Evolutionary conservation across 2,329 filamentous ascomycete species (phyloP).

Genomic region (Mycogone perniciosa): DNA sequence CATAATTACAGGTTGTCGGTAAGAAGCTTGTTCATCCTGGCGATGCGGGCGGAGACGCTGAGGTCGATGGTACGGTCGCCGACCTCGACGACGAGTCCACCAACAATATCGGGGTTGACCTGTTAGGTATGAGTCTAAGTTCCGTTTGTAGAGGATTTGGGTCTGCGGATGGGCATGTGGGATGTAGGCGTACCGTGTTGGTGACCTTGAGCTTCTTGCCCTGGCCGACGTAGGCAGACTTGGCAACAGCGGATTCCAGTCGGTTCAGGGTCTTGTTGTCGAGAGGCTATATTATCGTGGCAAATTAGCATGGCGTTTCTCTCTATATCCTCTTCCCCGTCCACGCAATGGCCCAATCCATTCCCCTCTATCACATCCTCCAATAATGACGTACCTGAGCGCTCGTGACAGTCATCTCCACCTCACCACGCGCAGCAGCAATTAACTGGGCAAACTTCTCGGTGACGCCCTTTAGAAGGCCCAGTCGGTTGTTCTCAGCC

Average conservation of each 20-base stretch:
- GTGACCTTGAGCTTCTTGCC: constrained; percentile 98
- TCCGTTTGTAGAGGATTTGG: not conserved
- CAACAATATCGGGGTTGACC: constrained; percentile 92
- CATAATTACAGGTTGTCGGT: constrained; percentile 76
- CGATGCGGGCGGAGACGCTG: constrained; percentile 87
- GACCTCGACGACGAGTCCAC: constrained; percentile 91
- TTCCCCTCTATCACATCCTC: not conserved
- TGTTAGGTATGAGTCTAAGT: constrained; percentile 26
- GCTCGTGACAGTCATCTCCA: constrained; percentile 87
- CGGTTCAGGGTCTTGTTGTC: constrained; percentile 80
- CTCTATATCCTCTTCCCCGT: not conserved
- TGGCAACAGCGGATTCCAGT: constrained; percentile 80
- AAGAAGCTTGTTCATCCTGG: constrained; percentile 99
- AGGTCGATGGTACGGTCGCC: constrained; percentile 98
- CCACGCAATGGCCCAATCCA: not conserved
- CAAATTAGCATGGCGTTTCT: constrained; percentile 12
- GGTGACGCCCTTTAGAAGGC: constrained; percentile 71
- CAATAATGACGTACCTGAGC: constrained; percentile 61
- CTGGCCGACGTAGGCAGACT: constrained; percentile 79
- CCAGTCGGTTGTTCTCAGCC: constrained; percentile 93
- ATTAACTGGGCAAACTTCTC: constrained; percentile 86
- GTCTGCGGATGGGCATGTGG: not conserved
- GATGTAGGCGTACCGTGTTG: constrained; percentile 59
- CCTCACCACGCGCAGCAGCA: constrained; percentile 82
- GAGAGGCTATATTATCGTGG: constrained; percentile 53